Conservation (phyloP, 2,329 filamentous ascomycete species). For the Clonostachys chloroleuca region DNA sequence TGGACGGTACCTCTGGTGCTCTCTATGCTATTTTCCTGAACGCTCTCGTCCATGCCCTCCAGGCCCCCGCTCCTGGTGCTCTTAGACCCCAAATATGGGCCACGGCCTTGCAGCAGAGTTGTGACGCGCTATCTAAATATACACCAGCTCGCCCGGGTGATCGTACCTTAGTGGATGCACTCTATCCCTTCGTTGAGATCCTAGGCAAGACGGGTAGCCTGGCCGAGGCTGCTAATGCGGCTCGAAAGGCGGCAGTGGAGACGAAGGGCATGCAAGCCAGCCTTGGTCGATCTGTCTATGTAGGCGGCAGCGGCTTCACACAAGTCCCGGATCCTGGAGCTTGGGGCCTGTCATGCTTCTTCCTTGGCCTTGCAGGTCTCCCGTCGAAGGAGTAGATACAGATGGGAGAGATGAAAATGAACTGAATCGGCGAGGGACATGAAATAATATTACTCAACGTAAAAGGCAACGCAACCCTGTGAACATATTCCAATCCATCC, state of each 20-base stretch:
- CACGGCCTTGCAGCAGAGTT: conserved; percentile 65
- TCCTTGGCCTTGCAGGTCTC: conserved; percentile 65
- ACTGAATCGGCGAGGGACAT: too few relatives aligned
- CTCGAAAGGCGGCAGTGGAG: conserved; percentile 69
- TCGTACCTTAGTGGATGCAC: conserved; percentile 82
- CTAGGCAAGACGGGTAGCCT: conserved; percentile 63
- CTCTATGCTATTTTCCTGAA: conserved; percentile 83
- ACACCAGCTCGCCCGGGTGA: conserved; percentile 88
- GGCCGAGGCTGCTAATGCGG: conserved; percentile 69
- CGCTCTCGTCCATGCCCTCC: conserved; percentile 65
- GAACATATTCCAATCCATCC: too few relatives aligned
- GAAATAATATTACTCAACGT: too few relatives aligned
- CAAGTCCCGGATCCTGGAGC: conserved; percentile 60
- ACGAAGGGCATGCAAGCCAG: conserved; percentile 92
- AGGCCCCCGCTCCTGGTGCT: conserved; percentile 30
- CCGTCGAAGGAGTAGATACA: too few relatives aligned
- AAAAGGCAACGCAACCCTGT: too few relatives aligned
- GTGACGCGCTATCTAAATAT: conserved; percentile 70
- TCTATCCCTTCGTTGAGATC: conserved; percentile 79
- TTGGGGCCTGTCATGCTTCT: conserved; percentile 71
- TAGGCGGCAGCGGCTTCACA: conserved; percentile 37
- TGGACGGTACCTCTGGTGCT: conserved; percentile 59
- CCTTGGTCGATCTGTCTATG: conserved; percentile 54
- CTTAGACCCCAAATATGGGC: conserved; percentile 43
- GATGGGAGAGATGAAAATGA: too few relatives aligned